A percentile compares a stretch with the other conserved stretches of the same genome.
Evolutionary conservation across 2,329 filamentous ascomycete species (phyloP).

Genomic region (Bipolaris gigantea): DNA sequence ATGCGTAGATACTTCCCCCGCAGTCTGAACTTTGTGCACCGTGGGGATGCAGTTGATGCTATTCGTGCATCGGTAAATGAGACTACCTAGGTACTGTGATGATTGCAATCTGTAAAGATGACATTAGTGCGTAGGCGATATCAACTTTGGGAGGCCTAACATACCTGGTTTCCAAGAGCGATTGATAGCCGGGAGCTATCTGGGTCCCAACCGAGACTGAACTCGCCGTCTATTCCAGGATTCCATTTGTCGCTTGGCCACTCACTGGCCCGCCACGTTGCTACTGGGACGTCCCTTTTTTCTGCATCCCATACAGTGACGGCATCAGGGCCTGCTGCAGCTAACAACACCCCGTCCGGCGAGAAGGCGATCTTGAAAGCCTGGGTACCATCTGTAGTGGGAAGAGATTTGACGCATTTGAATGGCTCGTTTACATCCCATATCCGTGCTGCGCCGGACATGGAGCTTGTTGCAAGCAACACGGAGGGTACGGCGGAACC

Average conservation of each 20-base stretch:
- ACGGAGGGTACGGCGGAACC: slow-evolving; percentile 27
- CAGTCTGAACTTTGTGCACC: neutral
- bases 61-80: neutral
- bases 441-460: slow-evolving; percentile 45
- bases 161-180: slow-evolving; percentile 44
- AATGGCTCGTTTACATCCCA: slow-evolving; percentile 47
- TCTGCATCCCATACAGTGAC: slow-evolving; percentile 51
- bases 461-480: slow-evolving; percentile 47
- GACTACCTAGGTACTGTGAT: slow-evolving; percentile 36
- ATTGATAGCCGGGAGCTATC: slow-evolving; percentile 44
- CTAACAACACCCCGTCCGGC: slow-evolving; percentile 48
- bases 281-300: slow-evolving; percentile 39
- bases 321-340: slow-evolving; percentile 48
- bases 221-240: slow-evolving; percentile 37
- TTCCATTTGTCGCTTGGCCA: slow-evolving; percentile 35
- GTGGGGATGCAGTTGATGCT: neutral
- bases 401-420: slow-evolving; percentile 32
- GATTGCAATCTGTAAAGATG: slow-evolving; percentile 36
- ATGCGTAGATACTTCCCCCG: neutral
- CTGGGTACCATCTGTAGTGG: slow-evolving; percentile 38
- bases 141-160: neutral
- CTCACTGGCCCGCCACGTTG: slow-evolving; percentile 40
- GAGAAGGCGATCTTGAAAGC: slow-evolving; percentile 50
- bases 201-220: slow-evolving; percentile 45
- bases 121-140: slow-evolving; percentile 7